Evolutionary conservation across 1,139 yeast species (phyloP), one percentile per base, ranked within the genome.

Genomic region (Kodamaea derodonti): DNA sequence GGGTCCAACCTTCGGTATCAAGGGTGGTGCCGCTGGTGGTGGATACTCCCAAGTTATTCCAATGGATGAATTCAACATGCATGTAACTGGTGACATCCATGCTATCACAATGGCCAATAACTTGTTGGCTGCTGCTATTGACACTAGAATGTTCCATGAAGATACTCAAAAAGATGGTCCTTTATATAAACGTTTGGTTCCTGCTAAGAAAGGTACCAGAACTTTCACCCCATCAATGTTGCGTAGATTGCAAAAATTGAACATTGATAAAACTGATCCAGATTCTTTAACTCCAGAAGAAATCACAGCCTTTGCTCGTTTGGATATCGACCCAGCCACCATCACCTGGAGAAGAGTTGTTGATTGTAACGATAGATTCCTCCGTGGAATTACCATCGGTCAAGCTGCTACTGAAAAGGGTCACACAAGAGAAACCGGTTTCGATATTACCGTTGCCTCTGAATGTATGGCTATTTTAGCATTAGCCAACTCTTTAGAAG

Each of bases 11-110:
- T 92, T 92, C 54, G 98, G 98, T 65, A 88, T 92, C 57, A 92
- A 90, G 67, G 97, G 97, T 60, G 98, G 98, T 65, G 98, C 98
- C 45, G 97, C 98, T 14, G 98, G 98, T 58, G 98, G 98, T 59
- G 98, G 98, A 41, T 92, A 90, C 65, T 84, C 97, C 8, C 97
- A 92, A 68, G 97, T 92, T 33, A 88, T 92, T 55, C 98, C 98
- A 44, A 92, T 92, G 98, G 98, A 92, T 61, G 98, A 92, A 65
- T 92, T 92, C 73, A 92, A 92, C 71, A 80, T 92, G 85, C 98
- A 92, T 60, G 80, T 92, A 48, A 92, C 98, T 33, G 98, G 98
- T 61, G 98, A 92, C 61, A 90, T 92, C 49, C 98, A 92, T 61
- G 98, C 98, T 37, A 87, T 92, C 47, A 79, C 95, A 36, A 90